Percentiles rank a stretch among this genome's conserved stretches.
Evolutionary conservation across 768 basidiomycete genomes (phyloP).

Genomic region (Russula sp.): DNA sequence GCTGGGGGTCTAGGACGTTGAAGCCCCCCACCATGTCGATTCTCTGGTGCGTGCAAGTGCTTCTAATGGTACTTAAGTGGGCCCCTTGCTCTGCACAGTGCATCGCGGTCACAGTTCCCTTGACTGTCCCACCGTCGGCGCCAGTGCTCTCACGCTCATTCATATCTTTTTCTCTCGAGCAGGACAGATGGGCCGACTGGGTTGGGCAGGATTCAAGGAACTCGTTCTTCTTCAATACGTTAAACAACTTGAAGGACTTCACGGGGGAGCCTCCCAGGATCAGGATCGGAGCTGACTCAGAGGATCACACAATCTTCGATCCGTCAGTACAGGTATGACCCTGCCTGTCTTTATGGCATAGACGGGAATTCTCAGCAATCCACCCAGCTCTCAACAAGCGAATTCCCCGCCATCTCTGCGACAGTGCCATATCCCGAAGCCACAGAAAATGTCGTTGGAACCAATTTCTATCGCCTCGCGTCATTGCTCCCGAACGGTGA

Average conservation of each 20-base stretch:
- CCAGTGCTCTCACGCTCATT: slow-evolving; percentile 24
- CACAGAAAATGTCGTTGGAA: slow-evolving; percentile 48
- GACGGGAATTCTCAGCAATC: background rate
- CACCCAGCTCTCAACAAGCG: slow-evolving; percentile 37
- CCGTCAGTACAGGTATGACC: slow-evolving; percentile 37
- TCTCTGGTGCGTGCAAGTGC: background rate
- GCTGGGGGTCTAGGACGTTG: background rate
- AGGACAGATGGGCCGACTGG: slow-evolving; percentile 69
- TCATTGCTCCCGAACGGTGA: slow-evolving; percentile 45
- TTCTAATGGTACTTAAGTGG: background rate
- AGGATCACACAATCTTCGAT: slow-evolving; percentile 53
- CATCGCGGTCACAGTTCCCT: slow-evolving; percentile 8
- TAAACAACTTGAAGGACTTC: slow-evolving; percentile 47
- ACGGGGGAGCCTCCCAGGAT: slow-evolving; percentile 49
- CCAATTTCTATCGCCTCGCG: slow-evolving; percentile 47
- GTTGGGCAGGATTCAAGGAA: slow-evolving; percentile 44
- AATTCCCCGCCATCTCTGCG: slow-evolving; percentile 42
- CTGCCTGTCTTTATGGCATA: background rate
- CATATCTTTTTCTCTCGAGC: slow-evolving; percentile 61
- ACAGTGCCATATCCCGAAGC: slow-evolving; percentile 63
- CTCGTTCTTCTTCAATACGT: slow-evolving; percentile 51
- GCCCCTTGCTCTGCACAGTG: background rate
- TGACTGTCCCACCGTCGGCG: slow-evolving; percentile 1
- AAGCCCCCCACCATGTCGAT: background rate
- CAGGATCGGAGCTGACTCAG: slow-evolving; percentile 47